Evolutionary conservation across 106 monocot genomes (phyloP), one percentile per base, ranked within the genome.

Genomic region (Gastrodia elata): DNA sequence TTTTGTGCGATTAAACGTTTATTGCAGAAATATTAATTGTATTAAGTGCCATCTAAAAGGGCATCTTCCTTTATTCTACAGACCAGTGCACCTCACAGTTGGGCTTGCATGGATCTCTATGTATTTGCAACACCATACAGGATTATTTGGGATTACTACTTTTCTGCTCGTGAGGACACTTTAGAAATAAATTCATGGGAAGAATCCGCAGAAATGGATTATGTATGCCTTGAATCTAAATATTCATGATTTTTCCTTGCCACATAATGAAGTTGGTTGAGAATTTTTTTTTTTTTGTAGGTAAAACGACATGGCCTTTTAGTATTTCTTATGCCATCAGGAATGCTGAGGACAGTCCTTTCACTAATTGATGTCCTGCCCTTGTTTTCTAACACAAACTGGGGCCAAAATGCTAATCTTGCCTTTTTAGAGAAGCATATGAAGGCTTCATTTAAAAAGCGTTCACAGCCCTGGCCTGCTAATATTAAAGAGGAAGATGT

Each of bases 261-360:
- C 56, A 13, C 14, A 61, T 26, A 61, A 32, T 28, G 11, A 61
- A 32, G 32, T 24, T 22, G 14, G 30, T 25, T 32, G 30, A n/a
- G 2, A 27, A 30, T 30, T 32, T 32, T 61, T 61, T 38, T 58
- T 6, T 46, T 35, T 70, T 13, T 58, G 44, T 82, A 96, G 95
- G 89, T 96, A 37, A 96, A 90, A 64, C 92, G 90, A 71, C 92
- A 96, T 75, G 96, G 96, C 13, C 68, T 96, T 33, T 90, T 92
- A 69, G 81, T 96, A 30, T 96, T 96, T 83, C 88, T 96, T 18
- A 96, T 96, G 96, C 92, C 89, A 74, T 87, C 96, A 65, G 92
- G 92, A 77, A 96, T 96, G 96, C 84, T 96, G 70, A 89, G 96
- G 65, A 96, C 96, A 41, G 64, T 96, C 28, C 73, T 87, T 57